These are phyloP conservation scores for Alternaria hordeiaustralica DNA, from an alignment of 2,329 filamentous ascomycete genomes.

Conservation along the genomic window DNA sequence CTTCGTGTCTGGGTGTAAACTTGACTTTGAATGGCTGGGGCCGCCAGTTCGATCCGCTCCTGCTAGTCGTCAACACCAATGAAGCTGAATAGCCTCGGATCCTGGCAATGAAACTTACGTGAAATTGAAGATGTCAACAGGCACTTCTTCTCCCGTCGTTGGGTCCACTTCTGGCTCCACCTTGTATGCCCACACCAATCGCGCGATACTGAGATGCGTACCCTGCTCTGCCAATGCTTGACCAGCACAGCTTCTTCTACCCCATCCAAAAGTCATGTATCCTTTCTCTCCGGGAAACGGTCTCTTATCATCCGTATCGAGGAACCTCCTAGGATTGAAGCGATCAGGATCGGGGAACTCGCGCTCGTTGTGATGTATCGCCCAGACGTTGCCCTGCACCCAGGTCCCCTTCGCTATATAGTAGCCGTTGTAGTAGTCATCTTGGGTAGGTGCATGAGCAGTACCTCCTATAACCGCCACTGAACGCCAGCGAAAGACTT, in stretches of 20 bases:
- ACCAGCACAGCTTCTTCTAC: slow-evolving; percentile 63
- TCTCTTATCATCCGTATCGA: slow-evolving; percentile 32
- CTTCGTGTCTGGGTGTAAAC: neutral
- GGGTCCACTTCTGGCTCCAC: slow-evolving; percentile 52
- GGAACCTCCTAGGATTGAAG: neutral
- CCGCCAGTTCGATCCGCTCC: slow-evolving; percentile 5
- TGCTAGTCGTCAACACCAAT: neutral
- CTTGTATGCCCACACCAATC: slow-evolving; percentile 64
- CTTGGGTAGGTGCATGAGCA: slow-evolving; percentile 41
- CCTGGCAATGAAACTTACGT: neutral
- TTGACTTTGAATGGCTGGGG: neutral
- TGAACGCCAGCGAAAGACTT: slow-evolving; percentile 42
- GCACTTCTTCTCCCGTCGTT: slow-evolving; percentile 53
- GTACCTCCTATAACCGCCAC: slow-evolving; percentile 46
- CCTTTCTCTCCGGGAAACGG: slow-evolving; percentile 53
- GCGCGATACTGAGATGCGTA: slow-evolving; percentile 63
- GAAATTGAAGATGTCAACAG: slow-evolving; percentile 56
- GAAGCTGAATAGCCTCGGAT: too few species aligned
- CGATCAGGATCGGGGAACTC: slow-evolving; percentile 16
- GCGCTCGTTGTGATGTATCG: slow-evolving; percentile 49
- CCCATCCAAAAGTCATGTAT: slow-evolving; percentile 62
- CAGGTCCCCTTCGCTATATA: slow-evolving; percentile 49
- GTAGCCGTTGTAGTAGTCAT: slow-evolving; percentile 46
- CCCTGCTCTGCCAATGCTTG: slow-evolving; percentile 66
- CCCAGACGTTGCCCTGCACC: slow-evolving; percentile 50